phyloP scores from a whole-genome alignment of 768 basidiomycete genomes.

The Lanmaoa pseudosensibilis region DNA sequence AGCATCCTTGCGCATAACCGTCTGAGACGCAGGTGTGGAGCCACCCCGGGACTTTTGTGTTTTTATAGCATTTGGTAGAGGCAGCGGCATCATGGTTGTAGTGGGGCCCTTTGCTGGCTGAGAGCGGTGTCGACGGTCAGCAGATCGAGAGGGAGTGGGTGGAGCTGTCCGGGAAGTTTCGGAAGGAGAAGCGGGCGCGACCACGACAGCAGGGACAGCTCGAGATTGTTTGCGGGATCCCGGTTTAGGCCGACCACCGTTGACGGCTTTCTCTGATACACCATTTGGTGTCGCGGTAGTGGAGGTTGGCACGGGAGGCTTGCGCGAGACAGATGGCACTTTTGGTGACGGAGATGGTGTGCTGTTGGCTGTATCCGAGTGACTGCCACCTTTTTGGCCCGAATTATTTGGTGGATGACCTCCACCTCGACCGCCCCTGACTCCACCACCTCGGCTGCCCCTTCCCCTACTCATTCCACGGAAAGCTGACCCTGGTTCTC shows the following conservation, averaged over 20 bases:
- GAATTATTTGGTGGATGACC: conserved; percentile 29
- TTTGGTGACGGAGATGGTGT: conserved; percentile 21
- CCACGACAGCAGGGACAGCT: conserved; percentile 19
- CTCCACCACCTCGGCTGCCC: conserved; percentile 35
- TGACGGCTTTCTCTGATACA: conserved; percentile 23
- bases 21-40: conserved; percentile 25
- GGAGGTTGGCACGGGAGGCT: conserved; percentile 13
- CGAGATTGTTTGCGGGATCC: conserved; percentile 25
- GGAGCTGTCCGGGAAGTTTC: conserved; percentile 23
- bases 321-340: conserved; percentile 15
- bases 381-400: conserved; percentile 23
- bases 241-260: conserved; percentile 23
- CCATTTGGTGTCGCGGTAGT: conserved; percentile 21
- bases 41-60: conserved; percentile 35
- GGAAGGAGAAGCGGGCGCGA: conserved; percentile 25
- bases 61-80: conserved; percentile 25
- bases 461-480: conserved; percentile 42
- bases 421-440: conserved; percentile 26
- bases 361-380: conserved; percentile 21
- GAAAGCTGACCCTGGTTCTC: conserved; percentile 50
- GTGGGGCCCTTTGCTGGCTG: conserved; percentile 34
- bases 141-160: conserved; percentile 40
- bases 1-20: conserved; percentile 48
- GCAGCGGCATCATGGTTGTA: conserved; percentile 16
- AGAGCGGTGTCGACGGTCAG: conserved; percentile 52